A percentile compares a stretch with the other conserved stretches of the same genome.
Evolutionary conservation across 169 alveolate species (phyloP).

Genomic region (Plasmodium berghei): DNA sequence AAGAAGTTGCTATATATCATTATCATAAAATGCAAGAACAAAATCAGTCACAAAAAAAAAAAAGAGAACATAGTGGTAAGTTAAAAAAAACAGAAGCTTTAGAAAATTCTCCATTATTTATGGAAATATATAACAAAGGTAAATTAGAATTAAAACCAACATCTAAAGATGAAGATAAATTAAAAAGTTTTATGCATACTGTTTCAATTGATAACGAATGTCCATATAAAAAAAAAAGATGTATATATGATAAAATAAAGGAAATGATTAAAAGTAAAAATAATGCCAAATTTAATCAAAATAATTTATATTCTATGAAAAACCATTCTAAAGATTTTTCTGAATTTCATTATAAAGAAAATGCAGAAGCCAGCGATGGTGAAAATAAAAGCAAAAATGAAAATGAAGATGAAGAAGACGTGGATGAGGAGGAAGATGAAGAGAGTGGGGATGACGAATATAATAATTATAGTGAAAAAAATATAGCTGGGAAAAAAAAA

Average conservation of each 20-base stretch:
- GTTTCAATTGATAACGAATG: conserved; percentile 73
- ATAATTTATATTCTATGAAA: not conserved
- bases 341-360: conserved; percentile 9
- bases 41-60: conserved; percentile 50
- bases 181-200: conserved; percentile 67
- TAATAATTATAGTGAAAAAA: conserved; percentile 25
- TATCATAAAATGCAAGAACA: conserved; percentile 65
- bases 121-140: conserved; percentile 66
- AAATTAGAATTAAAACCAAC: conserved; percentile 76
- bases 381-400: conserved; percentile 11
- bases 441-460: conserved; percentile 44
- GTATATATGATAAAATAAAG: conserved; percentile 75
- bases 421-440: conserved; percentile 19
- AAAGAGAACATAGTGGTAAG: conserved; percentile 70
- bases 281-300: conserved; percentile 48
- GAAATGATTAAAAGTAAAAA: conserved; percentile 60
- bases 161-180: conserved; percentile 56
- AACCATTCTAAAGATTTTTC: not conserved
- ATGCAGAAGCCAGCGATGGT: conserved; percentile 21
- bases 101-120: conserved; percentile 62
- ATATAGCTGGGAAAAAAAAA: conserved; percentile 3
- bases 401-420: conserved; percentile 26
- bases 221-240: conserved; percentile 75
- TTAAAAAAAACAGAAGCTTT: conserved; percentile 68
- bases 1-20: conserved; percentile 56